phyloP scores from a whole-genome alignment of 2,329 filamentous ascomycete species.

The Coleophoma eucalyptorum region DNA sequence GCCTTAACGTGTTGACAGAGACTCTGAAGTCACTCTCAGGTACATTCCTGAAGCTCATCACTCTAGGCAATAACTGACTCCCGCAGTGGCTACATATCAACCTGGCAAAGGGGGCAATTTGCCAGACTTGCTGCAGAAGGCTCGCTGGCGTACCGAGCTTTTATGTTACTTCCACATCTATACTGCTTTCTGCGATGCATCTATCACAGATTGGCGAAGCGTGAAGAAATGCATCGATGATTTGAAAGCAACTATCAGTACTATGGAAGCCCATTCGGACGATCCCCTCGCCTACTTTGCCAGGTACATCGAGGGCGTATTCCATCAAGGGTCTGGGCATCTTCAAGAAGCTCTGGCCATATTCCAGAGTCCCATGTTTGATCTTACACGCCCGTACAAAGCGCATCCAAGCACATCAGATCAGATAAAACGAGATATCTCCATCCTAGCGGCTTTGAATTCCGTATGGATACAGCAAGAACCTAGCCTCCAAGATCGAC shows the following conservation, averaged over 20 bases:
- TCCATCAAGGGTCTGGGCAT: slow-evolving; percentile 73
- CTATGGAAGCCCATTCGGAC: slow-evolving; percentile 15
- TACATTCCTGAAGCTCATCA: slow-evolving; percentile 23
- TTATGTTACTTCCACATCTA: slow-evolving; percentile 27
- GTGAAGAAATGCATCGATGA: slow-evolving; percentile 20
- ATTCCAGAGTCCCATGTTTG: slow-evolving; percentile 61
- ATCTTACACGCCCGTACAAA: slow-evolving; percentile 35
- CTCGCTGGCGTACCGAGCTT: slow-evolving; percentile 24
- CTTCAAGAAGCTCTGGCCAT: slow-evolving; percentile 62
- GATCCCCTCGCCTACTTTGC: slow-evolving; percentile 19
- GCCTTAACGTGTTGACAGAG: slow-evolving; percentile 50
- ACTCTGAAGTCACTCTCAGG: slow-evolving; percentile 43
- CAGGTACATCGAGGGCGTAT: slow-evolving; percentile 69
- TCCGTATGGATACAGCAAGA: slow-evolving; percentile 70
- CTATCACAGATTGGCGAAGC: slow-evolving; percentile 21
- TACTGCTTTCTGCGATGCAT: slow-evolving; percentile 24
- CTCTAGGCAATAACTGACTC: not conserved
- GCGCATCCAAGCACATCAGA: slow-evolving; percentile 32
- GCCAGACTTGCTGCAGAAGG: slow-evolving; percentile 19
- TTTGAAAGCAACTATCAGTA: slow-evolving; percentile 14
- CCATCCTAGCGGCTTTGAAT: slow-evolving; percentile 65
- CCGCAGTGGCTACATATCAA: slow-evolving; percentile 6
- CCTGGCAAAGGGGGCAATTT: slow-evolving; percentile 12
- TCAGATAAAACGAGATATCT: slow-evolving; percentile 59
- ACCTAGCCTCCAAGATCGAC: slow-evolving; percentile 50